phyloP scores from a whole-genome alignment of 2,329 filamentous ascomycete species.

The Lachnum nothofagi region DNA sequence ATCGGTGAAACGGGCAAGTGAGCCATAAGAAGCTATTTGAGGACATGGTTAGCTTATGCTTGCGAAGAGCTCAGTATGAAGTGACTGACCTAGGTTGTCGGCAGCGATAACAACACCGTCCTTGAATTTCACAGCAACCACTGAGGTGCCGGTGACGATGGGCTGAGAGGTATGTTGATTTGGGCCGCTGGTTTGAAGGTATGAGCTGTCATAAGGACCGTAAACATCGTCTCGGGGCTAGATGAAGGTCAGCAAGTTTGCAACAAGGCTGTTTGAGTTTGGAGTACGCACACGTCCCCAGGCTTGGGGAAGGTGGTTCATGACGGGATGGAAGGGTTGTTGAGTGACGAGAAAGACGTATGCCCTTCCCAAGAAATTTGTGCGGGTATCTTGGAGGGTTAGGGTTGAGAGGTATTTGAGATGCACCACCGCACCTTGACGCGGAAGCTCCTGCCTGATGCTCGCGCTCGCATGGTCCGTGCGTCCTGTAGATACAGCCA shows the following conservation, averaged over 20 bases:
- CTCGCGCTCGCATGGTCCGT: too few species aligned
- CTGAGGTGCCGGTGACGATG: conserved; percentile 93
- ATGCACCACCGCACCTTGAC: conserved; percentile 18
- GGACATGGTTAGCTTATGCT: conserved; percentile 17
- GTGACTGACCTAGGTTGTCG: conserved; percentile 76
- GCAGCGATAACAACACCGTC: conserved; percentile 94
- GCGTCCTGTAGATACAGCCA: too few species aligned
- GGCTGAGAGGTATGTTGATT: conserved; percentile 86
- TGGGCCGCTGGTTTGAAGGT: conserved; percentile 67
- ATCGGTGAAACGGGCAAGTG: conserved; percentile 90
- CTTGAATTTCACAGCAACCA: conserved; percentile 91
- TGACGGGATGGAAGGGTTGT: conserved; percentile 32
- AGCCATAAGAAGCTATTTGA: conserved; percentile 83
- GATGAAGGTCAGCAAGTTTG: conserved; percentile 34
- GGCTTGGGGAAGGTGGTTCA: conserved; percentile 69
- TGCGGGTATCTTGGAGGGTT: conserved; percentile 4
- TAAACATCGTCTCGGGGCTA: conserved; percentile 97
- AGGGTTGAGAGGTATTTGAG: conserved; percentile 6
- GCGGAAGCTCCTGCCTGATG: conserved; percentile 17
- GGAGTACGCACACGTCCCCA: conserved; percentile 61
- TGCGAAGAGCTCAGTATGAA: not conserved
- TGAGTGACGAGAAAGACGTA: not conserved
- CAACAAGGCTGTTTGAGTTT: conserved; percentile 6
- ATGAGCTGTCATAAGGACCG: conserved; percentile 83
- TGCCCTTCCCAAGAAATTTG: not conserved